Evolutionary conservation across 83 land plant species (phyloP).

Genomic region (Isoetes engelmannii): DNA sequence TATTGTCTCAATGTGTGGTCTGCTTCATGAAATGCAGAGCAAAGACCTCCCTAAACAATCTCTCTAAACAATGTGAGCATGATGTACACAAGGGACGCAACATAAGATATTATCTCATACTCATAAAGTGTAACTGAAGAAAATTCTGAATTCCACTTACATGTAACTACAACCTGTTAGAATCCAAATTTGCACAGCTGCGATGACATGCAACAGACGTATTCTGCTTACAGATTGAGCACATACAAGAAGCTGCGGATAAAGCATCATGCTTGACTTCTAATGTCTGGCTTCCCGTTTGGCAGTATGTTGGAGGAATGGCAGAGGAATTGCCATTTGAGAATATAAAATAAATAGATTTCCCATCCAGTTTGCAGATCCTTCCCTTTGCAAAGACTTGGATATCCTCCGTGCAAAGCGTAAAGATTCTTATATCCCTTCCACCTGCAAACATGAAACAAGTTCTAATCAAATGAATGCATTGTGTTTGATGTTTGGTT

Average conservation of each 20-base stretch:
- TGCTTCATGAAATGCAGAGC: too few relatives aligned
- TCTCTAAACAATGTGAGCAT: conserved; percentile 40
- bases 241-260: conserved; percentile 43
- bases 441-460: conserved; percentile 32
- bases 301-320: conserved; percentile 56
- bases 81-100: conserved; percentile 33
- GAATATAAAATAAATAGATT: conserved; percentile 83
- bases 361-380: conserved; percentile 59
- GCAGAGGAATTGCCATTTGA: conserved; percentile 78
- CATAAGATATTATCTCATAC: neutral
- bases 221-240: conserved; percentile 52
- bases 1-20: too few relatives aligned
- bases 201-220: conserved; percentile 55
- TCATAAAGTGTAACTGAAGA: neutral
- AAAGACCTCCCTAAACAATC: too few relatives aligned
- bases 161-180: conserved; percentile 68
- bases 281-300: conserved; percentile 7
- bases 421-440: conserved; percentile 68
- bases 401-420: conserved; percentile 74
- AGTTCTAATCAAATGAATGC: too few relatives aligned
- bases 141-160: conserved; percentile 41
- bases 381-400: conserved; percentile 63
- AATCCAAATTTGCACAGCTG: conserved; percentile 87
- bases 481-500: too few relatives aligned
- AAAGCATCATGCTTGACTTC: conserved; percentile 11